phyloP scores from a whole-genome alignment of 2,329 filamentous ascomycete genomes.

The Leptographium flavum region DNA sequence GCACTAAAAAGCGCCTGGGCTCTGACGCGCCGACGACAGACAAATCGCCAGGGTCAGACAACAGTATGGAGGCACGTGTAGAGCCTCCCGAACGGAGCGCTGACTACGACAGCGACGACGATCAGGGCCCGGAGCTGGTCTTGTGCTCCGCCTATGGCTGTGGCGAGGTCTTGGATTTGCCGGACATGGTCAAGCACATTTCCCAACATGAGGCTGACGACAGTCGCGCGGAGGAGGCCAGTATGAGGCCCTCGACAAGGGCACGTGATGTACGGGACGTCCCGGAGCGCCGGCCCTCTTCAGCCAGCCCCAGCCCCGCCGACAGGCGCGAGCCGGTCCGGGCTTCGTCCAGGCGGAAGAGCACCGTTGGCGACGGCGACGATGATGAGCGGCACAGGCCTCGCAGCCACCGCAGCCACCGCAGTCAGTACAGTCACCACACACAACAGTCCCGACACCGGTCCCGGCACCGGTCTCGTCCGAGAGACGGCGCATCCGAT shows the following conservation, averaged over 20 bases:
- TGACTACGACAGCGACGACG: constrained; percentile 10
- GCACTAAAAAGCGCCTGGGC: not conserved
- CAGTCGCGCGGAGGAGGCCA: constrained; percentile 12
- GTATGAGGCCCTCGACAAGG: not conserved
- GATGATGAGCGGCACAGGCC: too few relatives aligned
- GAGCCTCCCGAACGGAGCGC: too few relatives aligned
- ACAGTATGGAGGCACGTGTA: too few relatives aligned
- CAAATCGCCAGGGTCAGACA: too few relatives aligned
- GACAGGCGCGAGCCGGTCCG: not conserved
- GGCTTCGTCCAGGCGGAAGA: not conserved
- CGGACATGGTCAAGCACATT: constrained; percentile 42
- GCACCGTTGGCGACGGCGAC: not conserved
- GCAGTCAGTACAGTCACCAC: not conserved
- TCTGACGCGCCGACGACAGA: constrained; percentile 9
- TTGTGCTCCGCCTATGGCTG: constrained; percentile 43
- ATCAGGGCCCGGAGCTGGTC: constrained; percentile 25
- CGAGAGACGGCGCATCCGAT: not conserved
- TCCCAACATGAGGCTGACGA: constrained; percentile 39
- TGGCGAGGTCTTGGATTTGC: constrained; percentile 37
- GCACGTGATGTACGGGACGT: not conserved
- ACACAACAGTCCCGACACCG: not conserved
- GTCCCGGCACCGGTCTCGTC: not conserved
- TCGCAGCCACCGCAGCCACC: not conserved
- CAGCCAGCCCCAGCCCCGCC: not conserved
- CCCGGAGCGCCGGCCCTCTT: not conserved